Evolutionary conservation across 139 green algal species (phyloP), one percentile per base, ranked within the genome.

Genomic region (Yamagishiella unicocca): DNA sequence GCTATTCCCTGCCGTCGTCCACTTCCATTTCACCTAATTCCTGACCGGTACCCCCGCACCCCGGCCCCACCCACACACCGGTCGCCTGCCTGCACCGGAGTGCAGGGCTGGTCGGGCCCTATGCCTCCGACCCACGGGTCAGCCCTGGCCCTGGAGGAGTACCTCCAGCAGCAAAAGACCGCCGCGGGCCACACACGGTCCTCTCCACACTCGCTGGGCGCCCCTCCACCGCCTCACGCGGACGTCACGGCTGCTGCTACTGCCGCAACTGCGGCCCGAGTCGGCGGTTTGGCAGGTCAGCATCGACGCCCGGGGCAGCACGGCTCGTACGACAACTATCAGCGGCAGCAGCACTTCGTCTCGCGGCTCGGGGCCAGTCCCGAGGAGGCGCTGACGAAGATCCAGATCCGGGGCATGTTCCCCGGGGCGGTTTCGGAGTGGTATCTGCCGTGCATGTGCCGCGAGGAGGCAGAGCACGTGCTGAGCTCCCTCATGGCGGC

Each of bases 121-220:
- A 78, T 86, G 80, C 80, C 80, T 1, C 31, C n/a, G 62, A 86
- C 43, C 43, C 80, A 86, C 33, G 80, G 80, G 42, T 42, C 80
- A 1, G 80, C 62, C 0, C 27, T 67, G 43, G 80, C 80, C 19
- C 61, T 86, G 64, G 80, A 86, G 80, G 64, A 77, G 9, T 66
- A 46, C 43, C 66, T 86, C 17, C 0, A 67, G 25, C 54, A 62
- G 4, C 76, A 71, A 2, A 71, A 54, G 40, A 78, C 40, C 70
- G 54, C 38, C 14, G 21, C 70, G 43, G 17, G 2, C 72, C 17
- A 9, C 45, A 19, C 45, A 68, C 58, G 17, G 24, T 22, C 19
- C n/a, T n/a, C n/a, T n/a, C n/a, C n/a, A n/a, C n/a, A n/a, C n/a
- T n/a, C n/a, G n/a, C n/a, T n/a, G n/a, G n/a, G n/a, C n/a, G n/a